A percentile compares a stretch with the other conserved stretches of the same genome.
phyloP scores from a whole-genome alignment of 2,329 filamentous ascomycete species.

The Didymella sp. region DNA sequence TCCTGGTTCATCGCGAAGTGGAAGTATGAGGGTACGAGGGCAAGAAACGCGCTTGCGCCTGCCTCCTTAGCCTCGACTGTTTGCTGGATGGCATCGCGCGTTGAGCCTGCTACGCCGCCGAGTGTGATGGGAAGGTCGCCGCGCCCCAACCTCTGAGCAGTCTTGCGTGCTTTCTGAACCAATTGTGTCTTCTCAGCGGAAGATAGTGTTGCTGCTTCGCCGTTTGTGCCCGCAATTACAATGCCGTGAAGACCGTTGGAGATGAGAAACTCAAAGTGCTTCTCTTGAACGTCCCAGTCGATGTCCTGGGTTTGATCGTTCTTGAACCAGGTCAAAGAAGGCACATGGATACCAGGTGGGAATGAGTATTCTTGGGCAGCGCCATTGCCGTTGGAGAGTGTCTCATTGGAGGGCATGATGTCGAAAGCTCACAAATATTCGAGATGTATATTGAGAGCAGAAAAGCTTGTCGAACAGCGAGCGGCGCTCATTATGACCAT shows the following conservation, averaged over 20 bases:
- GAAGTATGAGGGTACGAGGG: slow-evolving; percentile 52
- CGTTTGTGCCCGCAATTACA: slow-evolving; percentile 56
- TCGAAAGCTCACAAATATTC: not conserved
- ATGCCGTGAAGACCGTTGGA: slow-evolving; percentile 60
- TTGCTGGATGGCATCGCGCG: slow-evolving; percentile 52
- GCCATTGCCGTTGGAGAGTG: slow-evolving; percentile 35
- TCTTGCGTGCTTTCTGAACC: slow-evolving; percentile 49
- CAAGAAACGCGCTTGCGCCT: slow-evolving; percentile 50
- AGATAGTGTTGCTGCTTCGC: slow-evolving; percentile 54
- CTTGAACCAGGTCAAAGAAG: slow-evolving; percentile 63
- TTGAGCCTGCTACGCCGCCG: slow-evolving; percentile 52
- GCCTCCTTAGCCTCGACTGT: slow-evolving; percentile 49
- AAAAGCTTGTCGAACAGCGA: slow-evolving; percentile 16
- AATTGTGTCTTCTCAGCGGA: slow-evolving; percentile 51
- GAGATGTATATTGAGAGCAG: not conserved
- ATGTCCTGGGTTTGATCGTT: slow-evolving; percentile 59
- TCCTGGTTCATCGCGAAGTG: slow-evolving; percentile 50
- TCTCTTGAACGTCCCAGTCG: slow-evolving; percentile 62
- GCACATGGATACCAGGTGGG: slow-evolving; percentile 64
- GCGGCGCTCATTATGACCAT: slow-evolving; percentile 25
- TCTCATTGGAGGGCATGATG: slow-evolving; percentile 42
- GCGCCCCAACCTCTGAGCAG: slow-evolving; percentile 44
- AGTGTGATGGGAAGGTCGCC: slow-evolving; percentile 51
- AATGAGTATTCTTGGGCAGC: slow-evolving; percentile 46
- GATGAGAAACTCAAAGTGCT: slow-evolving; percentile 63